Percentiles rank a stretch among this genome's conserved stretches.
phyloP scores from a whole-genome alignment of 2,329 filamentous ascomycete species.

The Neofusicoccum umdonicola region DNA sequence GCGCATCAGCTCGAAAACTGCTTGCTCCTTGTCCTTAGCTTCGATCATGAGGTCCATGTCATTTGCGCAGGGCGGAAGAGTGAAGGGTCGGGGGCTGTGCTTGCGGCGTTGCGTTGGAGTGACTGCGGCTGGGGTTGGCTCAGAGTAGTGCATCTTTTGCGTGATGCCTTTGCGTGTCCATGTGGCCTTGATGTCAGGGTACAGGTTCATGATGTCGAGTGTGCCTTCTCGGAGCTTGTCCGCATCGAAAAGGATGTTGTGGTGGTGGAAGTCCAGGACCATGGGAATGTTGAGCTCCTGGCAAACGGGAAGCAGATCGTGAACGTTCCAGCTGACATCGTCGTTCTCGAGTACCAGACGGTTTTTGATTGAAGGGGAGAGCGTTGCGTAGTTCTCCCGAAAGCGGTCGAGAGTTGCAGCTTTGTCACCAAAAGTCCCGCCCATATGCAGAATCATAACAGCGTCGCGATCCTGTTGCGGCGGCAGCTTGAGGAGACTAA shows the following conservation, averaged over 20 bases:
- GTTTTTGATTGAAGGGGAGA: conserved; percentile 70
- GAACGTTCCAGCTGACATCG: conserved; percentile 88
- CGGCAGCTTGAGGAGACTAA: conserved; percentile 72
- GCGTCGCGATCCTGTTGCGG: conserved; percentile 79
- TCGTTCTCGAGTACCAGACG: conserved; percentile 91
- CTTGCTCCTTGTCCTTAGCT: conserved; percentile 96
- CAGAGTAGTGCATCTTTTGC: conserved; percentile 97
- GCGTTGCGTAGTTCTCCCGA: conserved; percentile 65
- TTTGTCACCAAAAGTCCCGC: conserved; percentile 87
- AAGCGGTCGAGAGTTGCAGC: conserved; percentile 74
- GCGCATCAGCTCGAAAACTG: conserved; percentile 90
- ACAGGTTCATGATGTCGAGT: conserved; percentile 72
- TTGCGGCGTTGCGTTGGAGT: conserved; percentile 78
- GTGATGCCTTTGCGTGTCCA: conserved; percentile 82
- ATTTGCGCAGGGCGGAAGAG: conserved; percentile 74
- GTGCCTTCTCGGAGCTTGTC: conserved; percentile 77
- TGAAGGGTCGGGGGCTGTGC: conserved; percentile 75
- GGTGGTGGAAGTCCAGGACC: conserved; percentile 90
- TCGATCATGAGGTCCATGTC: conserved; percentile 99
- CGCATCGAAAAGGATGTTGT: conserved; percentile 86
- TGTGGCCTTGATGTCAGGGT: conserved; percentile 73
- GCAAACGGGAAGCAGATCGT: conserved; percentile 84
- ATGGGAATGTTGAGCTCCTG: conserved; percentile 92
- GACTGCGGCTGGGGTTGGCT: conserved; percentile 72
- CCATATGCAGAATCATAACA: conserved; percentile 93